These are phyloP conservation scores for Digitaria exilis DNA, from an alignment of 202 grass and related monocot genomes.

Conservation along the genomic window DNA sequence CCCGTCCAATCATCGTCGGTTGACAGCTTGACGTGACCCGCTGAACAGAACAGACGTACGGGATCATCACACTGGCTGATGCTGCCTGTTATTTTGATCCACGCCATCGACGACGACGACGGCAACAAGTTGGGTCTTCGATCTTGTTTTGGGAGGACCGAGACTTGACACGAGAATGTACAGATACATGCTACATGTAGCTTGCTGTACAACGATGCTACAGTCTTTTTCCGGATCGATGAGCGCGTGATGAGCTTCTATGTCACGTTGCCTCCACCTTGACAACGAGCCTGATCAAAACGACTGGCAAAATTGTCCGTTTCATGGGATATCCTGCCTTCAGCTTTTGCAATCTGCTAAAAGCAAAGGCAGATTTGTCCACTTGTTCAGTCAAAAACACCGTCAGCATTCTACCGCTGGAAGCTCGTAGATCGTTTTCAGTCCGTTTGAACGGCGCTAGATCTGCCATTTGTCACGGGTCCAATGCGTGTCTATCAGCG, in stretches of 20 bases:
- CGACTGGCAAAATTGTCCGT: background rate
- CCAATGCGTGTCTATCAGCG: background rate
- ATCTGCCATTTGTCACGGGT: background rate
- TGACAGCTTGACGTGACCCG: background rate
- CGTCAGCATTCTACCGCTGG: background rate
- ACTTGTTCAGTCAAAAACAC: background rate
- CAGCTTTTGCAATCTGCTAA: conserved; percentile 18
- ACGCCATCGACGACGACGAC: too few species aligned
- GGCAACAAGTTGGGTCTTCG: background rate
- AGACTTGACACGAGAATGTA: background rate
- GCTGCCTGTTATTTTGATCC: too few species aligned
- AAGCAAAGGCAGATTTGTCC: background rate
- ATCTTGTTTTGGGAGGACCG: background rate
- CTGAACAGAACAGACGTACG: too few species aligned
- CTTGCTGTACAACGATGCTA: too few species aligned
- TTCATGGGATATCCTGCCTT: conserved; percentile 8
- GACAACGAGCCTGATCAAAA: conserved; percentile 5
- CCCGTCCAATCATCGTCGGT: background rate
- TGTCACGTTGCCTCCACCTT: conserved; percentile 2
- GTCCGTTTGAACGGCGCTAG: background rate
- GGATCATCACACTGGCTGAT: too few species aligned
- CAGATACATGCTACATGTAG: background rate
- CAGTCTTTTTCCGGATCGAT: conserved; percentile 4
- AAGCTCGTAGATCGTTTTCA: background rate
- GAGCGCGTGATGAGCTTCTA: conserved; percentile 4